Evolutionary conservation across 129 eudicot species (phyloP).

Genomic region (Helichrysum umbraculigerum): DNA sequence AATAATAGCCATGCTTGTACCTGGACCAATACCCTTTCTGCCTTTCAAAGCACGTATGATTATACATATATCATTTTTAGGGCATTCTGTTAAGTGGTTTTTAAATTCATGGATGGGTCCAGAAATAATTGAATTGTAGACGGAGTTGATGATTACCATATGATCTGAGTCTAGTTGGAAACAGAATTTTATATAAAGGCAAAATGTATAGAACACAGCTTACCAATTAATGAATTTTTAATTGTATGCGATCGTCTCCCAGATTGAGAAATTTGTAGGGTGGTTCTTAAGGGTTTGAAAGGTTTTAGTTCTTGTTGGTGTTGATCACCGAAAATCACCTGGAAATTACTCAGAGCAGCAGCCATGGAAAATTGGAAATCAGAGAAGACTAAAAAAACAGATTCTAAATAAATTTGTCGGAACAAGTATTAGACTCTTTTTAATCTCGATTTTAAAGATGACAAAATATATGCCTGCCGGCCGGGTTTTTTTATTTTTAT

Average conservation of each 20-base stretch:
- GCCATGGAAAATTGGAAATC: conserved; percentile 52
- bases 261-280: conserved; percentile 22
- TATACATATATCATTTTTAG: too few species aligned
- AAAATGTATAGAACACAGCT: background rate
- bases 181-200: too few species aligned
- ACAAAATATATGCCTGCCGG: background rate
- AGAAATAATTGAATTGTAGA: too few species aligned
- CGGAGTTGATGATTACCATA: too few species aligned
- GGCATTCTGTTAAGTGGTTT: too few species aligned
- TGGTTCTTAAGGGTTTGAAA: conserved; percentile 23
- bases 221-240: conserved; percentile 43
- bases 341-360: conserved; percentile 29
- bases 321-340: conserved; percentile 18
- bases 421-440: background rate
- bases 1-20: too few species aligned
- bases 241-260: conserved; percentile 28
- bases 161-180: too few species aligned
- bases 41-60: too few species aligned
- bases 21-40: too few species aligned
- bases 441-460: background rate
- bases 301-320: conserved; percentile 24
- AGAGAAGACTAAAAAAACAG: background rate
- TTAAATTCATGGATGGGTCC: too few species aligned
- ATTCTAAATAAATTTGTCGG: background rate
- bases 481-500: too few species aligned